Conservation (phyloP, 345 rosid genomes). For the Populus ilicifolia region DNA sequence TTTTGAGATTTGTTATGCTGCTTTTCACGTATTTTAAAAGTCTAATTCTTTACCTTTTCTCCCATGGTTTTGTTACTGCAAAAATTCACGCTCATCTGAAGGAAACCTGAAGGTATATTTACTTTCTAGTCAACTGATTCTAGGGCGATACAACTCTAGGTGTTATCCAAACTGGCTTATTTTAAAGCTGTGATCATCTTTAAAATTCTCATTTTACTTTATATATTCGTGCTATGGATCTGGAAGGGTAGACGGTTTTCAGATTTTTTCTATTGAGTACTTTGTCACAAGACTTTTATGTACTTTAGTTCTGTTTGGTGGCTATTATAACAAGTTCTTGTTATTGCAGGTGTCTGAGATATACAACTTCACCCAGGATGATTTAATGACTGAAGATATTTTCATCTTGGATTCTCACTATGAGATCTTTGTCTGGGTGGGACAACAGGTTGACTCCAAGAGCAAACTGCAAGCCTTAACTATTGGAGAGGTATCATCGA, state of each 20-base stretch:
- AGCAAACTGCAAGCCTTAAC: conserved; percentile 57
- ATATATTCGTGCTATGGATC: not conserved
- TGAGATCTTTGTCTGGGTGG: conserved; percentile 90
- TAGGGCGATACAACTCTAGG: not conserved
- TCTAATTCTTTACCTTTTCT: conserved; percentile 22
- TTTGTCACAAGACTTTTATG: not conserved
- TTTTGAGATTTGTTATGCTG: conserved; percentile 6
- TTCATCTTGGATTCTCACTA: conserved; percentile 87
- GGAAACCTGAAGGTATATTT: conserved; percentile 78
- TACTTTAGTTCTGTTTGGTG: not conserved
- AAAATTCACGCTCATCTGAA: conserved; percentile 39
- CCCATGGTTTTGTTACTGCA: conserved; percentile 18
- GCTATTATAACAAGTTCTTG: conserved; percentile 6
- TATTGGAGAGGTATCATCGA: conserved; percentile 72
- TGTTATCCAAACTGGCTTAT: conserved; percentile 4
- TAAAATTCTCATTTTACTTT: not conserved
- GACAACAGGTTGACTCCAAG: conserved; percentile 81
- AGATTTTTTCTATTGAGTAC: not conserved
- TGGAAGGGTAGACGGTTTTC: not conserved
- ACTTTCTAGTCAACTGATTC: conserved; percentile 12
- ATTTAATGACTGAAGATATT: conserved; percentile 98
- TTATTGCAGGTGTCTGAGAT: conserved; percentile 77
- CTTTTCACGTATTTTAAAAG: not conserved
- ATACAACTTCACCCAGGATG: conserved; percentile 86
- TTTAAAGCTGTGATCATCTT: not conserved